Conservation (phyloP, 441 rosid species). For the Arabidopsis hybrid region DNA sequence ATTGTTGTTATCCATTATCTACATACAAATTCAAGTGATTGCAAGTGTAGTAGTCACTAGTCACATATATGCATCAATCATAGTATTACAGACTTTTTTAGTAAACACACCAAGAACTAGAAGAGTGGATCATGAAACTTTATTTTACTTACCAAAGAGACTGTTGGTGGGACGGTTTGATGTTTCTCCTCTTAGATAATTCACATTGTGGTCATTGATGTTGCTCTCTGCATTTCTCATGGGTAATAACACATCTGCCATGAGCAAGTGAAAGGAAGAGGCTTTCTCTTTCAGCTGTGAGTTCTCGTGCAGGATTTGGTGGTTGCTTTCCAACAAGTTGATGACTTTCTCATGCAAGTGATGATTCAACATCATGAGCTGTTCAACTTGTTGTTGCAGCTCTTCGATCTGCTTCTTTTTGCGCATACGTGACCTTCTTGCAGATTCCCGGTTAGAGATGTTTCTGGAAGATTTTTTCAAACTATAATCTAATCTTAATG, state of each 20-base stretch:
- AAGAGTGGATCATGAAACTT: constrained; percentile 10
- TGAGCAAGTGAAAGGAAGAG: constrained; percentile 63
- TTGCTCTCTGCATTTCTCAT: constrained; percentile 49
- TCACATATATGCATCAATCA: constrained; percentile 17
- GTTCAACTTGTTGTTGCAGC: constrained; percentile 70
- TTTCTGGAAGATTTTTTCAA: no score
- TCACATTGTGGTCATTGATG: constrained; percentile 19
- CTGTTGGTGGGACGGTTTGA: constrained; percentile 19
- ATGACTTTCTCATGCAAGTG: constrained; percentile 78
- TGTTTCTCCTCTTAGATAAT: constrained; percentile 38
- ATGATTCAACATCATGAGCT: constrained; percentile 58
- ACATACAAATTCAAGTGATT: background rate
- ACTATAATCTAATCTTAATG: no score
- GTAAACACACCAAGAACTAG: constrained; percentile 15
- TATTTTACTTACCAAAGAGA: constrained; percentile 33
- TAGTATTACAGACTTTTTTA: constrained; percentile 13
- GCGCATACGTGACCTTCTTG: constrained; percentile 72
- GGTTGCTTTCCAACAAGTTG: constrained; percentile 67
- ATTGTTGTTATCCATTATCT: constrained; percentile 16
- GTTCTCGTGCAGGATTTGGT: constrained; percentile 73
- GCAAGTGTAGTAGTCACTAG: constrained; percentile 13
- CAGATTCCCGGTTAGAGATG: no score
- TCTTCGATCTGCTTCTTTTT: constrained; percentile 83
- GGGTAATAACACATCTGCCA: constrained; percentile 61
- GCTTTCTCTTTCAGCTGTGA: constrained; percentile 71